Evolutionary conservation across 306 rosid genomes (phyloP), one percentile per base, ranked within the genome.

Genomic region (Cajanus cajan): DNA sequence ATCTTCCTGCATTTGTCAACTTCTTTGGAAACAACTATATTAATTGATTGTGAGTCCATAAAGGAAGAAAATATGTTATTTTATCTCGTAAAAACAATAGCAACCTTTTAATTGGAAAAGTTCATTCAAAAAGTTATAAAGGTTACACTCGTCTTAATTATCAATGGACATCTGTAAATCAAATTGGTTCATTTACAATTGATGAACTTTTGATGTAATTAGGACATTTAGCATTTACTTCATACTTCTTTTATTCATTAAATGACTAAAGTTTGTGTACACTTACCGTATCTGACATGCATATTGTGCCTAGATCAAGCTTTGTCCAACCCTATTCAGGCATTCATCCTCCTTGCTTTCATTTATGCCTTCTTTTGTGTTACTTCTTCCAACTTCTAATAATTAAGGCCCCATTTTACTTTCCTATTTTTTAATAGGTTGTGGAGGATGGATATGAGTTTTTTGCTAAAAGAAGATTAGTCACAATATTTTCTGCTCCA

Each of bases 361-460:
- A 18, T 41, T 68, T 51, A 41, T 15, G 8, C 48, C n/a, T 14
- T 22, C 21, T 36, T 16, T 11, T 31, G 25, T 70, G 59, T 80
- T 43, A 55, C 72, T 82, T 68, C 21, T 74, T 61, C 74, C 57
- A 64, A 55, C 19, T 41, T 36, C 62, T 31, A 37, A 37, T 15
- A 25, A 71, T 74, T 54, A 55, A 34, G 61, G 54, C 54, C 79
- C 54, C 51, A n/a, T 48, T 77, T 25, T 69, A 5, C 48, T 43
- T 22, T 48, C 13, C 13, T 11, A 54, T 18, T 55, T 45, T 73
- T 63, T 28, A 62, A 69, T 85, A 93, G 96, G 98, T 93, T 78
- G 98, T 93, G 80, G 98, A 93, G 80, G 98, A 93, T 57, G 98
- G 96, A 59, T 93, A 93, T 19, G 96, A 90, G 80, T 93, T 93